Evolutionary conservation across 176 grass and related monocot species (phyloP).

Genomic region (Zoysia japonica): DNA sequence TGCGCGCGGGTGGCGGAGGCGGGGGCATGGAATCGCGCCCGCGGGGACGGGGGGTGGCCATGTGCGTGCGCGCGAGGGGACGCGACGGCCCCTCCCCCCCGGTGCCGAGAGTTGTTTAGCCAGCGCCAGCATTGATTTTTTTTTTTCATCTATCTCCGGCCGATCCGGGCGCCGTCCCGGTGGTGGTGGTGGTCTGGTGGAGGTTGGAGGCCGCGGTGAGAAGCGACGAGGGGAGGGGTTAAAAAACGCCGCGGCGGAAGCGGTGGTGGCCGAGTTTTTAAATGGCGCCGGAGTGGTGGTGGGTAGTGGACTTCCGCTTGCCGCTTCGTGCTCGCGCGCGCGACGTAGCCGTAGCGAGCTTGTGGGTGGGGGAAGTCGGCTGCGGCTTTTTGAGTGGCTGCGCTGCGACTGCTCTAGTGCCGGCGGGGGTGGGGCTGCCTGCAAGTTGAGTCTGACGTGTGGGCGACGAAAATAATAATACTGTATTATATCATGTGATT

Average conservation of each 20-base stretch:
- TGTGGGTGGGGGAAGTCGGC: no score
- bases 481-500: no score
- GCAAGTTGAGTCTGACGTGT: no score
- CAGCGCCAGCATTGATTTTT: neutral
- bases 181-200: neutral
- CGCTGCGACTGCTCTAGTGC: no score
- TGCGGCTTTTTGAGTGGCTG: no score
- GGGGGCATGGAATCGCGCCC: no score
- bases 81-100: neutral
- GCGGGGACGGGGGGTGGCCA: constrained; percentile 3
- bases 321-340: no score
- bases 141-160: constrained; percentile 18
- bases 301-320: no score
- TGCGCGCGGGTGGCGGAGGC: no score
- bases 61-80: constrained; percentile 53
- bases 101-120: constrained; percentile 25
- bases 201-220: neutral
- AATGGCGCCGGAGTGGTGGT: neutral
- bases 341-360: no score
- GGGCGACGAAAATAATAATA: no score
- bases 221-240: neutral
- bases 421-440: no score
- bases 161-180: constrained; percentile 38
- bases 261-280: neutral
- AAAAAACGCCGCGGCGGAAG: constrained; percentile 5